These are phyloP conservation scores for Hericium alpestre DNA, from an alignment of 768 basidiomycete species.

Conservation along the genomic window DNA sequence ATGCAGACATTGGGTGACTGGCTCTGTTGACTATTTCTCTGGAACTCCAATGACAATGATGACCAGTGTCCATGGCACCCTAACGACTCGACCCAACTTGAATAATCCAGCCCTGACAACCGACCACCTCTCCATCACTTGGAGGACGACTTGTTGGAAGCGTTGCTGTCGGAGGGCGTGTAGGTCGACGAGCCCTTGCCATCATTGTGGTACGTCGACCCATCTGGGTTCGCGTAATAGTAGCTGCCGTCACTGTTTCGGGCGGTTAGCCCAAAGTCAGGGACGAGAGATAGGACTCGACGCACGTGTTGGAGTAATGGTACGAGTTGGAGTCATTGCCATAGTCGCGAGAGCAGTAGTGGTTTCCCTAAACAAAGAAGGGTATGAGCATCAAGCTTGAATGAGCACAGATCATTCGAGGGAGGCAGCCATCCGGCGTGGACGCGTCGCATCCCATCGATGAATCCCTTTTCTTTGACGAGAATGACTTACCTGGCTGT, in stretches of 20 bases:
- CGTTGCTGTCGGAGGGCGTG: neutral
- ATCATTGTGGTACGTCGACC: neutral
- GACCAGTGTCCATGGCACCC: too few relatives aligned
- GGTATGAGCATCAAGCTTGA: neutral
- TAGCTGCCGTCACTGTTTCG: slow-evolving; percentile 1
- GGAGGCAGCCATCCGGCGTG: neutral
- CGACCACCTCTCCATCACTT: neutral
- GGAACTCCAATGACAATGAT: too few relatives aligned
- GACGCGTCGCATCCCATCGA: too few relatives aligned
- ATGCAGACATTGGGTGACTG: too few relatives aligned
- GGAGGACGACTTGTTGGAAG: neutral
- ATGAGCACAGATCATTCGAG: neutral
- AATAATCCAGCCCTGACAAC: too few relatives aligned
- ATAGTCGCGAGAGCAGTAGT: slow-evolving; percentile 3
- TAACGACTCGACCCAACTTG: too few relatives aligned
- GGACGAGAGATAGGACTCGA: neutral
- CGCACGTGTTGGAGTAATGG: slow-evolving; percentile 1
- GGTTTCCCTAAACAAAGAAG: neutral
- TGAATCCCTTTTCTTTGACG: neutral
- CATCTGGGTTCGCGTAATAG: slow-evolving; percentile 1
- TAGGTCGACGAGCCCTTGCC: neutral
- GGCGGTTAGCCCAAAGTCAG: neutral
- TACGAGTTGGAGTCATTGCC: neutral
- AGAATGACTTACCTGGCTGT: neutral
- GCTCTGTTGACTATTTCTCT: too few relatives aligned